phyloP scores from a whole-genome alignment of 805 yeast genomes.

The Sugiyamaella floridensis region DNA sequence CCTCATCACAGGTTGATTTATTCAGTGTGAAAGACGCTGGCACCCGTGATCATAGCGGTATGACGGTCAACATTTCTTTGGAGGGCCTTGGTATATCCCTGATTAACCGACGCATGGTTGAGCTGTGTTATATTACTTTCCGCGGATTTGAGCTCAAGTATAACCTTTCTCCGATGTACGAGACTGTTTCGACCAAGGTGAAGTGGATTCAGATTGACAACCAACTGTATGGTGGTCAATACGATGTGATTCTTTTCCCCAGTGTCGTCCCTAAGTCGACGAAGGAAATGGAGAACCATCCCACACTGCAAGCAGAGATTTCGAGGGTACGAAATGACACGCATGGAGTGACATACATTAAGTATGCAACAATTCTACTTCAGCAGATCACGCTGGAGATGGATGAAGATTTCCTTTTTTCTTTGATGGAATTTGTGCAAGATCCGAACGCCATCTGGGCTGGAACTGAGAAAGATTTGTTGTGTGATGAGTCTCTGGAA shows the following conservation, averaged over 20 bases:
- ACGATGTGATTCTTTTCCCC: constrained; percentile 85
- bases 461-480: constrained; percentile 34
- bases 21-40: constrained; percentile 31
- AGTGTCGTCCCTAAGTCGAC: constrained; percentile 79
- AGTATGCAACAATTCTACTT: constrained; percentile 80
- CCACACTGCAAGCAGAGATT: constrained; percentile 79
- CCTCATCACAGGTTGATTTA: constrained; percentile 12
- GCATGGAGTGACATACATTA: constrained; percentile 84
- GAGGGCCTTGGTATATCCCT: constrained; percentile 82
- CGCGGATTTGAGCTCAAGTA: constrained; percentile 75
- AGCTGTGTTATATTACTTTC: constrained; percentile 74
- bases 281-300: constrained; percentile 80
- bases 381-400: constrained; percentile 90
- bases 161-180: constrained; percentile 78
- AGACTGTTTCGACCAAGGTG: constrained; percentile 68
- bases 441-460: constrained; percentile 81
- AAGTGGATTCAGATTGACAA: constrained; percentile 96
- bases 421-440: constrained; percentile 71
- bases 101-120: constrained; percentile 63
- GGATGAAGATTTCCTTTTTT: constrained; percentile 87
- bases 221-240: constrained; percentile 79
- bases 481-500: constrained; percentile 57
- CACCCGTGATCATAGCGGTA: constrained; percentile 44
- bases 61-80: constrained; percentile 51
- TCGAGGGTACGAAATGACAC: constrained; percentile 80